Conservation (phyloP, 305 asterid species). For the Solanum hybrid region DNA sequence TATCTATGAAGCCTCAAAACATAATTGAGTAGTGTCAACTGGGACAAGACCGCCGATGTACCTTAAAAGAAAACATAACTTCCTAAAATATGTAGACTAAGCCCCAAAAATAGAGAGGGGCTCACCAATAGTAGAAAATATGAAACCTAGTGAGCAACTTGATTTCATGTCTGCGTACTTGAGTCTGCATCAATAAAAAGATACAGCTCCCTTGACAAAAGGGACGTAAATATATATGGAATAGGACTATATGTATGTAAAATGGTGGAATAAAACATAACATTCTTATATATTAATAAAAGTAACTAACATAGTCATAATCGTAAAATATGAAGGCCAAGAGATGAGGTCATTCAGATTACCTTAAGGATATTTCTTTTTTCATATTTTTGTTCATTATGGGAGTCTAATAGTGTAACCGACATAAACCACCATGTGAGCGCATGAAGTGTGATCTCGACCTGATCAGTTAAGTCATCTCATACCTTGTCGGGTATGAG, state of each 20-base stretch:
- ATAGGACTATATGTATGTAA: too few species aligned
- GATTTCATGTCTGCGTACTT: neutral
- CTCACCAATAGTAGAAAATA: neutral
- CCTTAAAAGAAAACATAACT: neutral
- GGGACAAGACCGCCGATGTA: neutral
- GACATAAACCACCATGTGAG: neutral
- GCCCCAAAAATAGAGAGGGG: neutral
- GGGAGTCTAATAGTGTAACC: neutral
- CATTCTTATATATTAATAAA: too few species aligned
- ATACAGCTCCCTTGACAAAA: too few species aligned
- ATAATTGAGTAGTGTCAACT: neutral
- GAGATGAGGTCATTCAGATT: neutral
- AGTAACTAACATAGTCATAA: neutral
- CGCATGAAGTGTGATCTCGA: neutral
- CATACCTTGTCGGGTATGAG: neutral
- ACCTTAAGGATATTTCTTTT: neutral
- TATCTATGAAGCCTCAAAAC: neutral
- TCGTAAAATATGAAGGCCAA: neutral
- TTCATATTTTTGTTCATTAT: neutral
- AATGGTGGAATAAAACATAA: too few species aligned
- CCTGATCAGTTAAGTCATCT: neutral
- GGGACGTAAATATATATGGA: too few species aligned
- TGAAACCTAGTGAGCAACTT: neutral
- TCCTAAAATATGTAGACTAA: neutral
- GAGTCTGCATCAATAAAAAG: too few species aligned